Evolutionary conservation across 2,329 filamentous ascomycete species (phyloP).

Genomic region (Setomelanomma holmii): DNA sequence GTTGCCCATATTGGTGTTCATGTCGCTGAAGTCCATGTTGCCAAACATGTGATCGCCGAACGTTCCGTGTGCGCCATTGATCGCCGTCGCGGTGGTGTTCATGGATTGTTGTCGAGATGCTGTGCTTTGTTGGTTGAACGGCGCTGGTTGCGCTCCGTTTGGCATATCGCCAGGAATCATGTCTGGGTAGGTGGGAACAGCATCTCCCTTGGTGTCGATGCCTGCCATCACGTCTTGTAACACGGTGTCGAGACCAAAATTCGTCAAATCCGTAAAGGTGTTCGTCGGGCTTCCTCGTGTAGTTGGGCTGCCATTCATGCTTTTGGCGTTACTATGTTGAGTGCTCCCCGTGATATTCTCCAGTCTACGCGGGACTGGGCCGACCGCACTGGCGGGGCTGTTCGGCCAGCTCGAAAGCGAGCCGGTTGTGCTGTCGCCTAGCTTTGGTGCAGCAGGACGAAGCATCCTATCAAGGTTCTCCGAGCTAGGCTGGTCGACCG

Average conservation of each 20-base stretch:
- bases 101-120: not conserved
- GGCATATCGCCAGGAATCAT: not conserved
- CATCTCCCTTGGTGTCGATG: constrained; percentile 1
- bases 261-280: constrained; percentile 27
- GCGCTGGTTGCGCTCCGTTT: not conserved
- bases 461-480: constrained; percentile 39
- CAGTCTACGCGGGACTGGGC: constrained; percentile 1
- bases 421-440: constrained; percentile 34
- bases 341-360: constrained; percentile 2
- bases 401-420: constrained; percentile 29
- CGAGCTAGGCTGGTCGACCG: constrained; percentile 28
- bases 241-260: constrained; percentile 35
- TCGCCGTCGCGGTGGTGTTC: constrained; percentile 7
- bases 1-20: constrained; percentile 8
- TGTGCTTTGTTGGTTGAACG: not conserved
- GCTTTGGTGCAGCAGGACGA: constrained; percentile 30
- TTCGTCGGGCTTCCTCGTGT: constrained; percentile 10
- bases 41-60: constrained; percentile 24
- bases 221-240: constrained; percentile 39
- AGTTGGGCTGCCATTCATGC: not conserved
- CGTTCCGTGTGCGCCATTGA: constrained; percentile 21
- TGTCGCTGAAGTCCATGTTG: constrained; percentile 28
- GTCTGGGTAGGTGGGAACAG: not conserved
- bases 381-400: constrained; percentile 10
- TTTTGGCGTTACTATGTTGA: not conserved